Base-by-base conservation (phyloP, 2,329 filamentous ascomycete genomes). In the Aspergillus ochraceoroseus region DNA sequence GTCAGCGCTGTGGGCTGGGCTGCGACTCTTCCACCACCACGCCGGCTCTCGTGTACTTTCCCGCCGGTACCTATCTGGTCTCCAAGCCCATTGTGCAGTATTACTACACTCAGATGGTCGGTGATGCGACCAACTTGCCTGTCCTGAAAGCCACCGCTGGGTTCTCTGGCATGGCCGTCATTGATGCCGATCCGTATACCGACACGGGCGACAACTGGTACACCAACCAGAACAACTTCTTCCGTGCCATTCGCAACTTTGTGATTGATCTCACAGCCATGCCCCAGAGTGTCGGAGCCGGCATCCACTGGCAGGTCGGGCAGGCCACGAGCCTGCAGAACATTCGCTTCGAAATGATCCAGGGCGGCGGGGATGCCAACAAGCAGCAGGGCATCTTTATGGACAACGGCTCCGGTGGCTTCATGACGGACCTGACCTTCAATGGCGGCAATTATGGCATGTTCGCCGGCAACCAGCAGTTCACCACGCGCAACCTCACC, bases 71-170 rank as follows among this genome's bases (percentile, higher is more conserved):
- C 41, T 96, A 95, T 59, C 58, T 85, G 12, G 82, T 96, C 54
- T 87, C 80, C 60, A 76, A 73, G 56, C 86, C 90, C 14, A 79
- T 96, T 51, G 68, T 88, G 36, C 83, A 88, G 62, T 83, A 83
- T 65, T 96, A 96, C 74, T 95, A 95, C 71, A 94, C 89, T 7
- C 88, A 95, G 63, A 79, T 96, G 47, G 74, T 95, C 23, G 90
- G 90, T 42, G 88, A 96, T 69, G 80, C 83, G 33, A 59, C 77
- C 55, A 72, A 76, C 48, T 65, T 82, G 9, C 88, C 90, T 0
- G 82, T 82, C 0, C 73, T 95, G 64, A 87, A 90, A 70, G 83
- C 84, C 2, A 64, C 79, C 1, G 62, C 81, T 29, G 70, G 72
- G 54, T 98, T 96, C 58, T 51, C 72, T 2, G 92, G 90, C 32